Base-by-base conservation (phyloP, 768 basidiomycete species). In the Tylopilus rubrobrunneus region DNA sequence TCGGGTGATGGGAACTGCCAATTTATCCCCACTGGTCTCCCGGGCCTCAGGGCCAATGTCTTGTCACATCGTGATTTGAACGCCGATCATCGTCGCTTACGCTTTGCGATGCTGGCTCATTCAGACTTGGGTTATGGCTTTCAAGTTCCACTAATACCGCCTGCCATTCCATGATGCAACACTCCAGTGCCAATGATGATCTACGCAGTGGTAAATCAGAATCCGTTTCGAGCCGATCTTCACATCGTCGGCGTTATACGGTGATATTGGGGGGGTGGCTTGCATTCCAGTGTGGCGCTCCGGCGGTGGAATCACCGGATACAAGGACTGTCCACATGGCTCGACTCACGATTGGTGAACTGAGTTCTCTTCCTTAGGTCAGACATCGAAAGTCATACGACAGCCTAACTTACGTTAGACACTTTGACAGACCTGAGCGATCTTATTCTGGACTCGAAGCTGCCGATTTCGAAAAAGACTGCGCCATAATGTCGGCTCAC, bases 261-360 rank as follows among this genome's bases (percentile, higher is more conserved):
- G 49, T 15, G 33, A 55, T 46, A 29, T 3, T n/a, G 29, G 8
- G 21, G 19, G 9, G 34, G 27, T 12, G 39, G 17, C 7, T 2
- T 31, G 31, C 31, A 11, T 31, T 4, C 10, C 31, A 31, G 8
- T 2, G 53, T 57, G 58, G 57, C 49, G 17, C 21, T 42, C 62
- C 62, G 62, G 62, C 39, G 7, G 27, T 15, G 7, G 14, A 42
- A 29, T 50, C 51, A 11, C 61, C 61, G 61, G 58, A 49, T 51
- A 36, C 44, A 41, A n/a, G 36, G 41, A 31, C 25, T 19, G 17
- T 9, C 21, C 40, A 27, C 36, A 39, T 17, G 27, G 23, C n/a
- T 41, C 12, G 33, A 9, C 33, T 12, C 33, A 34, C 12, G 10
- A 14, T 14, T 34, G 33, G 10, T 12, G 33, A 14, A 15, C 34